Base-by-base conservation (phyloP, 306 rosid species). In the Trifolium dubium region DNA sequence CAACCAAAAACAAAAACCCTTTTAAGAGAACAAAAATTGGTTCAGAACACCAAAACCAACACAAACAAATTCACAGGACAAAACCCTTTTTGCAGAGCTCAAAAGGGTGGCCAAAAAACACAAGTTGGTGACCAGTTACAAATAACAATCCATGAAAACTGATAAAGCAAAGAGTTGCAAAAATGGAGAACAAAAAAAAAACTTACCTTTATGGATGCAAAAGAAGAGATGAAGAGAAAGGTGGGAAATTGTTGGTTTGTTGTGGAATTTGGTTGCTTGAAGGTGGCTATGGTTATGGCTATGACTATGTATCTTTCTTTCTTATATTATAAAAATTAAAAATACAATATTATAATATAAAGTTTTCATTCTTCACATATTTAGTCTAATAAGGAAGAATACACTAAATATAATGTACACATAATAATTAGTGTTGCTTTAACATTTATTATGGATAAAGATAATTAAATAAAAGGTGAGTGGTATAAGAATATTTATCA, bases 81-180 rank as follows among this genome's bases (percentile, higher is more conserved):
- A 64, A 79, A 76, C 87, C 87, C 84, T 76, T 76, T 66, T 46
- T 35, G 73, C 64, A 67, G 71, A 50, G 44, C 10, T n/a, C 41
- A 75, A 79, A 23, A 75, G 55, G 72, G 56, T 30, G 14, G 50
- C 40, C 13, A 76, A 66, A 66, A 66, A 64, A 44, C 74, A 71
- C 54, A 50, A 43, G 76, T 18, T 37, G 77, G 53, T 71, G 18
- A 46, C 10, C 40, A 76, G 69, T 51, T 66, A 23, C 23, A 23
- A 23, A 23, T 23, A 23, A 66, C 14, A 77, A 40, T 58, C 17
- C 65, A 81, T 71, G 60, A 66, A 76, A 81, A 61, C 11, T 58
- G 37, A 31, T 7, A 71, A 15, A 72, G 51, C 14, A 58, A 73
- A 17, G 34, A 43, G 65, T 47, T 10, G 18, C 35, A 6, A 41